These are phyloP conservation scores for Biancaea sappan DNA, from an alignment of 306 rosid genomes.

Conservation along the genomic window DNA sequence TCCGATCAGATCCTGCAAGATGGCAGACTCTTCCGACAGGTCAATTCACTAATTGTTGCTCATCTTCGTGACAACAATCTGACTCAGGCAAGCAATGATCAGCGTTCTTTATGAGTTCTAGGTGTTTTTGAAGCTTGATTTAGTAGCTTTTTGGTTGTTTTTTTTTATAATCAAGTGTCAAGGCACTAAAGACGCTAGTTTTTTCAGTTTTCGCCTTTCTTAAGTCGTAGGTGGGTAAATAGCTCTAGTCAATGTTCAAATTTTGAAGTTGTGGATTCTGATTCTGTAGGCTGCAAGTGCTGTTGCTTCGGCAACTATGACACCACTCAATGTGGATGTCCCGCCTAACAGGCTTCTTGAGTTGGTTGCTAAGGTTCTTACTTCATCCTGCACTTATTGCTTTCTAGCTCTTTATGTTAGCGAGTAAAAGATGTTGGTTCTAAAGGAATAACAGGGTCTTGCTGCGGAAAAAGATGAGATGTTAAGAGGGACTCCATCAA, in stretches of 20 bases:
- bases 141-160: not conserved
- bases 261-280: not conserved
- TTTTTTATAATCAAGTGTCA: not conserved
- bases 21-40: conserved; percentile 71
- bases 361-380: conserved; percentile 74
- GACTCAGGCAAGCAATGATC: conserved; percentile 55
- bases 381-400: conserved; percentile 15
- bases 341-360: conserved; percentile 72
- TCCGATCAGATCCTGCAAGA: conserved; percentile 64
- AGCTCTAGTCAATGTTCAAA: not conserved
- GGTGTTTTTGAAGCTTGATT: not conserved
- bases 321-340: conserved; percentile 66
- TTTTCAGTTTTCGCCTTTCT: not conserved
- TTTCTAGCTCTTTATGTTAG: conserved; percentile 26
- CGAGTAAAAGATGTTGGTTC: conserved; percentile 39
- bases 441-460: conserved; percentile 83
- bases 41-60: conserved; percentile 83
- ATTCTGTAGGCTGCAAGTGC: conserved; percentile 76
- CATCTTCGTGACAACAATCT: conserved; percentile 84
- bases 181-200: not conserved
- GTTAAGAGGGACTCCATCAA: conserved; percentile 56
- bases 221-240: not conserved
- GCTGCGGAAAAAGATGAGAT: conserved; percentile 70
- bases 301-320: conserved; percentile 87
- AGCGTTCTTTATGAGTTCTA: not conserved